Evolutionary conservation across 2,329 filamentous ascomycete genomes (phyloP), one percentile per base, ranked within the genome.

Genomic region (Chrysoporthe deuterocubensis): DNA sequence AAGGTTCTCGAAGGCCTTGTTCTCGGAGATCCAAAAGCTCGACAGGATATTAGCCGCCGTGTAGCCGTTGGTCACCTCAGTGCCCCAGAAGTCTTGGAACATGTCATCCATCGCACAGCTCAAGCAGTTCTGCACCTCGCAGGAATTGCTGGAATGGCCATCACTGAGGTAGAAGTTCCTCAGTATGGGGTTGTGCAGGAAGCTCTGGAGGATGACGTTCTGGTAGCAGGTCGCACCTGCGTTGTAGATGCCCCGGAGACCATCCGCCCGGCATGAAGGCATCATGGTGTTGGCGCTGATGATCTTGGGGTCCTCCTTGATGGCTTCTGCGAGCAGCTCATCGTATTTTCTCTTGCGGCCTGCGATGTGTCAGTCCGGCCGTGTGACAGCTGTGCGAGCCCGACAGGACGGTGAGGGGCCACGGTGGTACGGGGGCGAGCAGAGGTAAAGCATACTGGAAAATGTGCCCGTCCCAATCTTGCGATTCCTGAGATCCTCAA

Each of bases 141-240:
- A 98, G 32, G 93, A 91, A 73, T 85, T 87, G 66, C 89, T 90
- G 74, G 91, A 90, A 78, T 99, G 95, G 0, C 94, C 93, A 76
- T 97, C 94, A 52, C 92, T 90, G 6, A 99, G 89, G 78, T 97
- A 98, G 79, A 93, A 98, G 73, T 95, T 94, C 69, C 93, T 90
- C 42, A 99, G 86, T 57, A 97, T 86, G 0, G 95, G 95, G 76
- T 98, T 97, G 81, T 97, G 95, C 65, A 98, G 87, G 73, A 99
- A 89, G 67, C 92, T 94, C 78, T 98, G 96, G 18, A 99, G 84
- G 60, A 98, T 94, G 42, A 97, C 95, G 74, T 96, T 97, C 85
- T 98, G 95, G 80, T 97, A 99, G 82, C 95, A 99, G 13, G 96
- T 98, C 68, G 96, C 94, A n/a, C 95, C 96, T 77, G 97, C 95